Percentiles rank a stretch among this genome's conserved stretches.
Conservation (phyloP, 1,284 basidiomycete genomes). For the Veloboletus limbatus region DNA sequence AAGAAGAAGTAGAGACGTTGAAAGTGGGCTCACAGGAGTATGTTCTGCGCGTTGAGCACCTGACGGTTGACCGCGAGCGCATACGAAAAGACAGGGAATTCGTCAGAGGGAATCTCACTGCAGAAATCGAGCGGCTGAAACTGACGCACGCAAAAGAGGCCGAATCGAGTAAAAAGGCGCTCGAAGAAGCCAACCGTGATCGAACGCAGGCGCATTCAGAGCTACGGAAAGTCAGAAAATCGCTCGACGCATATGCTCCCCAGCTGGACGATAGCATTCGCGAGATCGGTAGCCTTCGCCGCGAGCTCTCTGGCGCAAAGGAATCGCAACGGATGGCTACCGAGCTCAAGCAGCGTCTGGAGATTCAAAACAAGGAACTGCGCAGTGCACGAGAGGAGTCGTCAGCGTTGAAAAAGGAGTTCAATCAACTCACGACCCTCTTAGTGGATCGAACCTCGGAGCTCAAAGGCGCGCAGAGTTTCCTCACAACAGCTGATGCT, state of each 20-base stretch:
- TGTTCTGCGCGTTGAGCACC: conserved; percentile 16
- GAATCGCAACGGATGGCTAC: conserved; percentile 9
- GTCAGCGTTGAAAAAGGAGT: conserved; percentile 30
- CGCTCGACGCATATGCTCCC: conserved; percentile 20
- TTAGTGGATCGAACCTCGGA: conserved; percentile 35
- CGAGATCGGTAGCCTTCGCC: conserved; percentile 20
- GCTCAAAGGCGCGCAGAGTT: conserved; percentile 38
- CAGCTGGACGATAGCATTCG: conserved; percentile 18
- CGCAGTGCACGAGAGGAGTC: conserved; percentile 29
- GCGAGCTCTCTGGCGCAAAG: conserved; percentile 17
- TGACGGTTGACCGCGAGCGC: conserved; percentile 27
- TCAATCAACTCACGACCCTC: conserved; percentile 25
- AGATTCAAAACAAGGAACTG: conserved; percentile 22
- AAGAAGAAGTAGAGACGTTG: conserved; percentile 18
- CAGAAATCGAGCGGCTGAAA: conserved; percentile 29
- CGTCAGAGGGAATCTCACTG: conserved; percentile 8
- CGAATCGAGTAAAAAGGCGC: conserved; percentile 16
- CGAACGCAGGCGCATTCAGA: conserved; percentile 23
- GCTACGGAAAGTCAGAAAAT: conserved; percentile 19
- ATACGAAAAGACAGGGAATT: conserved; percentile 27
- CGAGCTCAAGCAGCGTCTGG: conserved; percentile 25
- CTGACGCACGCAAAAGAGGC: conserved; percentile 17
- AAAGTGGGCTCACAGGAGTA: conserved; percentile 23
- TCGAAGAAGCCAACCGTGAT: conserved; percentile 28
- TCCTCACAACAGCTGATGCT: conserved; percentile 31